Percentiles rank a stretch among this genome's conserved stretches.
Evolutionary conservation across 345 rosid genomes (phyloP).

Genomic region (Moricandia moricandioides): DNA sequence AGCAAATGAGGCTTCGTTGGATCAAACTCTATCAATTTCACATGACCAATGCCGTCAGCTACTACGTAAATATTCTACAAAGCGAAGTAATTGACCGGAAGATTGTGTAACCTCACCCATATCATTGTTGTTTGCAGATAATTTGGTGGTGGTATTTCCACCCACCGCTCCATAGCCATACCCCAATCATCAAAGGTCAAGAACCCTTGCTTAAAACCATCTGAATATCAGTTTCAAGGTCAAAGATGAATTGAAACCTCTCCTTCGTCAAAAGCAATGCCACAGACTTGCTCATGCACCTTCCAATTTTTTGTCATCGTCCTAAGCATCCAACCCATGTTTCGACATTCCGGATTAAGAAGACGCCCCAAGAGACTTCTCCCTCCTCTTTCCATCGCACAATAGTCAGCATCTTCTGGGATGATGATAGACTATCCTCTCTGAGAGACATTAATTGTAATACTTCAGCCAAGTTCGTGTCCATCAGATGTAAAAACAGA

Average conservation of each 20-base stretch:
- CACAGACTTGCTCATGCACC: neutral
- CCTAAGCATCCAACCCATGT: neutral
- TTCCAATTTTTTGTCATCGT: neutral
- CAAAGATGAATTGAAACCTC: neutral
- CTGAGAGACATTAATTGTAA: neutral
- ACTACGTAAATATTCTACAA: neutral
- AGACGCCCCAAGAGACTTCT: neutral
- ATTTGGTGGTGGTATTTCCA: neutral
- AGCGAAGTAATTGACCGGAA: neutral
- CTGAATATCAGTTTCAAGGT: neutral
- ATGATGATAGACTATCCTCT: neutral
- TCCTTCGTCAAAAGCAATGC: neutral
- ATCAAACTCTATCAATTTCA: neutral
- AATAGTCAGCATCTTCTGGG: neutral
- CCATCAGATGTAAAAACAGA: neutral
- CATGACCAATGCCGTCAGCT: neutral
- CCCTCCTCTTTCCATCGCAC: neutral
- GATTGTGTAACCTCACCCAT: neutral
- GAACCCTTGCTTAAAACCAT: neutral
- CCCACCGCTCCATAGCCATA: neutral
- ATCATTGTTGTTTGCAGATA: neutral
- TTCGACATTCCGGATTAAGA: neutral
- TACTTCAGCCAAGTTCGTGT: neutral
- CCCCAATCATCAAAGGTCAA: neutral
- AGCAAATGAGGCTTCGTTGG: neutral